phyloP scores from a whole-genome alignment of 345 rosid species.

The Lenwebbia sp. region DNA sequence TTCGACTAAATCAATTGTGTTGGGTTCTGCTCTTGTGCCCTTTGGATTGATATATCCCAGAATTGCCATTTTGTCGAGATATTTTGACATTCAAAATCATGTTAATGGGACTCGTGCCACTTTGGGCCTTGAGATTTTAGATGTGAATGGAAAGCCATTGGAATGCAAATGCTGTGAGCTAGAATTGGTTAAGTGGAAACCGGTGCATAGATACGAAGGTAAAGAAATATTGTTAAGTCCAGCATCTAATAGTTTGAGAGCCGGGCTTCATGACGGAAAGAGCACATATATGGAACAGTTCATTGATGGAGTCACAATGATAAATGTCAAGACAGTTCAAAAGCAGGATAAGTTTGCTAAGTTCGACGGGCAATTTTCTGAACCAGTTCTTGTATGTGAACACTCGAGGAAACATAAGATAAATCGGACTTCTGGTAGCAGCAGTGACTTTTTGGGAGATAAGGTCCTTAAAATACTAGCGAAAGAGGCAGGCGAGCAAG shows the following conservation, averaged over 20 bases:
- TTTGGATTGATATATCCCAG: constrained; percentile 79
- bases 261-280: constrained; percentile 7
- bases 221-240: neutral
- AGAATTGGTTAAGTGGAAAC: constrained; percentile 28
- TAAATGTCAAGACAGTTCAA: constrained; percentile 43
- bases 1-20: constrained; percentile 51
- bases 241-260: constrained; percentile 9
- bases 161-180: constrained; percentile 73
- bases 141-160: constrained; percentile 56
- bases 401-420: constrained; percentile 10
- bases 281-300: constrained; percentile 17
- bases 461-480: constrained; percentile 45
- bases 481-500: constrained; percentile 34
- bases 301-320: constrained; percentile 18
- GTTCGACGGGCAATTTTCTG: constrained; percentile 17
- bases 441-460: constrained; percentile 42
- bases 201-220: constrained; percentile 1
- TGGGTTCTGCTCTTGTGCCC: constrained; percentile 55
- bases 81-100: constrained; percentile 1
- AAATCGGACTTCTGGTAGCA: constrained; percentile 14
- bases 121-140: constrained; percentile 59
- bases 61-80: constrained; percentile 29
- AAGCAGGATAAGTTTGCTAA: constrained; percentile 22
- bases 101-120: constrained; percentile 18
- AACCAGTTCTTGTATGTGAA: constrained; percentile 42